Base-by-base conservation (phyloP, 805 yeast genomes). In the Teunomyces tritomae region DNA sequence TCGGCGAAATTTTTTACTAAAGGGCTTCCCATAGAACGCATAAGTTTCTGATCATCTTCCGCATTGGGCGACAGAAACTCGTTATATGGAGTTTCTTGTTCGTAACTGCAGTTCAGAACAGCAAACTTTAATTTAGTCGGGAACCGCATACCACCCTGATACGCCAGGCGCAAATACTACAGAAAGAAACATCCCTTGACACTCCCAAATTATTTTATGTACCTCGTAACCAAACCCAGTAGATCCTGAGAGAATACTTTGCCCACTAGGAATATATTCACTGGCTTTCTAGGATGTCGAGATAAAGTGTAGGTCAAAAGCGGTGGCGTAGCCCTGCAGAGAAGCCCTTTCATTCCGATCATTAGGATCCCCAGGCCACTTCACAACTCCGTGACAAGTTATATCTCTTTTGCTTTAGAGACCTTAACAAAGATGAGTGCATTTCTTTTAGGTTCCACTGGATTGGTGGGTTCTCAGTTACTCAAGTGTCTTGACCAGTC, bases 391-490 rank as follows among this genome's bases (percentile, higher is more conserved):
- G 16, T n/a, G n/a, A 4, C 34, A 10, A 6, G 13, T 10, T 13
- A n/a, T 9, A 32, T 7, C 14, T 20, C 9, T 32, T 13, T n/a
- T 13, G 17, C 34, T 32, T 9, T 13, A 32, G n/a, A 32, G 7
- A 32, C 16, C 14, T 5, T 4, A 32, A 13, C 34, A 13, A 42
- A 5, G 26, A 55, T 55, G 57, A 37, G 49, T 32, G 52, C 58
- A 20, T 53, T 59, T 43, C 44, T 62, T 7, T 52, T 87, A 39
- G 96, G 96, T 2, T 77, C 90, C 27, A 89, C 96, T 1, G 96
- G 96, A 2, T 67, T 88, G 16, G 84, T 85, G 47, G 97, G 96
- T 7, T 56, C 72, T 20, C 74, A 70, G 20, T 75, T 87, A 49
- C 60, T 87, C 46, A 75, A 71, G 46, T 64, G 64, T 24, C 79